phyloP scores from a whole-genome alignment of 768 basidiomycete species.

The Pulveroboletus sp. region DNA sequence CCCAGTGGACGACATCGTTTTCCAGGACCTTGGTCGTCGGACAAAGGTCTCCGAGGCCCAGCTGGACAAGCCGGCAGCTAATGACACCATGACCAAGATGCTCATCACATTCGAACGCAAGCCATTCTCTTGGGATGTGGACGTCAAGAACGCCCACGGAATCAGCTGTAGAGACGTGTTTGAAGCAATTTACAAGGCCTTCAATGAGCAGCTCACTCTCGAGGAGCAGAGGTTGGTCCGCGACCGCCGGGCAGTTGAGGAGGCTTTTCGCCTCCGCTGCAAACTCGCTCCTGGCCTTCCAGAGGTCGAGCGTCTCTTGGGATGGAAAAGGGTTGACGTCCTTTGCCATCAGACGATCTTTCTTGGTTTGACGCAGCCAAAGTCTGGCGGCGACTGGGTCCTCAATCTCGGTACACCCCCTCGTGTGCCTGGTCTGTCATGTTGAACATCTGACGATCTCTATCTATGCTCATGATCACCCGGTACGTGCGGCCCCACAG shows the following conservation, averaged over 20 bases:
- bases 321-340: conserved; percentile 54
- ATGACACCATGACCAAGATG: conserved; percentile 45
- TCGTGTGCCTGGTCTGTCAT: conserved; percentile 5
- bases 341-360: conserved; percentile 51
- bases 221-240: conserved; percentile 38
- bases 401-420: conserved; percentile 27
- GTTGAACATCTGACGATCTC: background rate
- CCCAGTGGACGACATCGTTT: conserved; percentile 31
- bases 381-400: conserved; percentile 33
- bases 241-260: conserved; percentile 31
- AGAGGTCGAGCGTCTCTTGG: conserved; percentile 40
- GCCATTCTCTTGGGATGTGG: conserved; percentile 37
- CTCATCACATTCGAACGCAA: conserved; percentile 38
- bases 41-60: conserved; percentile 35
- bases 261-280: conserved; percentile 45
- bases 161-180: conserved; percentile 58
- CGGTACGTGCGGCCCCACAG: conserved; percentile 12
- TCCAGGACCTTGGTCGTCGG: conserved; percentile 22
- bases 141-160: conserved; percentile 39
- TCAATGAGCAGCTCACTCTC: conserved; percentile 39
- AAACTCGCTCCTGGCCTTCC: conserved; percentile 37
- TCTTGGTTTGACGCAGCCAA: conserved; percentile 42
- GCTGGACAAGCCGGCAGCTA: conserved; percentile 39
- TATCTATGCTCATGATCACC: conserved; percentile 11
- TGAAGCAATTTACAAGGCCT: conserved; percentile 49